Evolutionary conservation across 1,139 yeast genomes (phyloP).

Genomic region (Blastobotrys elegans): DNA sequence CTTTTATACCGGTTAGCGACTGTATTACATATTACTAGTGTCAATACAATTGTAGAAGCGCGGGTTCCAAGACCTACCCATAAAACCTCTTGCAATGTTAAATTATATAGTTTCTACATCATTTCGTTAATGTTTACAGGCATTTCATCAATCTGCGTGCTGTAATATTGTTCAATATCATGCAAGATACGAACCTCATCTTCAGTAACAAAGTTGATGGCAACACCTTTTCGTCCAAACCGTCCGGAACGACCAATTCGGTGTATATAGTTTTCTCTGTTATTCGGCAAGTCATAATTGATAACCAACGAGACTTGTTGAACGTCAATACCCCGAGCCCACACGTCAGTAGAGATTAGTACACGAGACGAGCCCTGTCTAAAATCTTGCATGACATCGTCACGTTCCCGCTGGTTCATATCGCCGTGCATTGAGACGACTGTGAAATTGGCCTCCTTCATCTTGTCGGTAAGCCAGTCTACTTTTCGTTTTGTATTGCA

Average conservation of each 20-base stretch:
- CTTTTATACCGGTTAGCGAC: too few species aligned
- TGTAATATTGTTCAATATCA: conserved; percentile 97
- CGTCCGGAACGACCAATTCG: conserved; percentile 99
- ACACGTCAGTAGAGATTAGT: conserved; percentile 92
- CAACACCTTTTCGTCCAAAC: conserved; percentile 99
- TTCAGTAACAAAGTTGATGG: conserved; percentile 93
- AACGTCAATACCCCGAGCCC: conserved; percentile 99
- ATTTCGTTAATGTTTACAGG: conserved; percentile 89
- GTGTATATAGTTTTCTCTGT: conserved; percentile 98
- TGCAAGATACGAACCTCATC: conserved; percentile 91
- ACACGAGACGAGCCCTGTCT: conserved; percentile 98
- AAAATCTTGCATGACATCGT: conserved; percentile 96
- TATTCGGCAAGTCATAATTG: conserved; percentile 95
- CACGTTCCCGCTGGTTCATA: conserved; percentile 95
- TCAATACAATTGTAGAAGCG: too few species aligned
- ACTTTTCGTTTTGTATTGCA: conserved; percentile 99
- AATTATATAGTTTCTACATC: too few species aligned
- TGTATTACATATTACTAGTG: too few species aligned
- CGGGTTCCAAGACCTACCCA: too few species aligned
- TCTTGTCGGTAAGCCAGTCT: conserved; percentile 84
- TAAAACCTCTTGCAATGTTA: too few species aligned
- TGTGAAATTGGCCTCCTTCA: conserved; percentile 84
- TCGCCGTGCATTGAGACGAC: conserved; percentile 98
- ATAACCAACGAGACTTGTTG: conserved; percentile 98
- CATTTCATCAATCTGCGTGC: conserved; percentile 97